phyloP scores from a whole-genome alignment of 306 rosid species.

The Luffa acutangula region DNA sequence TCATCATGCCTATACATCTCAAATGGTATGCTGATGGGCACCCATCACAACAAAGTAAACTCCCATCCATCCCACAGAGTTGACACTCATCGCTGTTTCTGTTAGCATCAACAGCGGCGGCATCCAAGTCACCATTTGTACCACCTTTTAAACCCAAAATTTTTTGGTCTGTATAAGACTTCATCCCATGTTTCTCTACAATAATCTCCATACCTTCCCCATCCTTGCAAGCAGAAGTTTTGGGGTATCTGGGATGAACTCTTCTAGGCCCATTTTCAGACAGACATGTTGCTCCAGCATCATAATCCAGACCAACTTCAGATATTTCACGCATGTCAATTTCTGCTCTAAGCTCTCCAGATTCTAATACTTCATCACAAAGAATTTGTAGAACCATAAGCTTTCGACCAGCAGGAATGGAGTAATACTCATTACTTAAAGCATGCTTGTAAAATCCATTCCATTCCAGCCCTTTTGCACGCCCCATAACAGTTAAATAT shows the following conservation, averaged over 20 bases:
- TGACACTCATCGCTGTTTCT: constrained; percentile 83
- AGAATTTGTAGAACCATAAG: constrained; percentile 64
- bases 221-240: constrained; percentile 55
- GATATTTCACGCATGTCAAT: constrained; percentile 62
- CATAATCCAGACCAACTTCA: constrained; percentile 65
- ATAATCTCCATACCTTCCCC: constrained; percentile 39
- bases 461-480: constrained; percentile 50
- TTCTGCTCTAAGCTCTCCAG: constrained; percentile 65
- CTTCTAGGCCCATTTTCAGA: constrained; percentile 52
- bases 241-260: constrained; percentile 58
- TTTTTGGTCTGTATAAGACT: constrained; percentile 26
- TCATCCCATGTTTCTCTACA: constrained; percentile 24
- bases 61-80: constrained; percentile 99
- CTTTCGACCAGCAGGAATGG: constrained; percentile 58
- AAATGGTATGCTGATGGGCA: constrained; percentile 97
- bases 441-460: constrained; percentile 54
- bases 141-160: constrained; percentile 23
- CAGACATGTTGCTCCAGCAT: constrained; percentile 46
- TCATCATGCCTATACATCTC: constrained; percentile 91
- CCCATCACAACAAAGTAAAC: constrained; percentile 93
- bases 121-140: constrained; percentile 27
- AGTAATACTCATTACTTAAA: constrained; percentile 56
- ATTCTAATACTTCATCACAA: constrained; percentile 65
- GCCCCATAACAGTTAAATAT: constrained; percentile 61
- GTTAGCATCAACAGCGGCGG: constrained; percentile 36